phyloP scores from a whole-genome alignment of 352 stramenopile species.

The Globisporangium spiculum region DNA sequence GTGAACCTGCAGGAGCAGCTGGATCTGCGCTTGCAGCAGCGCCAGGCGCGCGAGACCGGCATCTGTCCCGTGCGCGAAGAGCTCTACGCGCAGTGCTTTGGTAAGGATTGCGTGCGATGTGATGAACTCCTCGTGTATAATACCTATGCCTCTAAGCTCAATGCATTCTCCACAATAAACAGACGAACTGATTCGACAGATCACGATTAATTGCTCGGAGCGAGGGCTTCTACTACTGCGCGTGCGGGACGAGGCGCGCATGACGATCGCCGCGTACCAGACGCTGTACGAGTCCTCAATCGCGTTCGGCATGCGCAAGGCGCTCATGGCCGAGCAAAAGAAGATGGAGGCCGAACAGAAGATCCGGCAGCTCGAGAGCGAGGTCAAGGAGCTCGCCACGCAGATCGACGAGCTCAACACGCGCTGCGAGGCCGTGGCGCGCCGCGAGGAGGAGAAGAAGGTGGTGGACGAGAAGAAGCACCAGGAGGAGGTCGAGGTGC shows the following conservation, averaged over 20 bases:
- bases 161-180: background rate
- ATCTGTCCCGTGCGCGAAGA: constrained; percentile 92
- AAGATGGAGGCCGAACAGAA: constrained; percentile 87
- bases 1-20: constrained; percentile 90
- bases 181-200: constrained; percentile 92
- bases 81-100: constrained; percentile 92
- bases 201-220: constrained; percentile 93
- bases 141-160: background rate
- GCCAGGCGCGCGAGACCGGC: constrained; percentile 89
- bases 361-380: constrained; percentile 73
- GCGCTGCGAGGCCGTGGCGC: constrained; percentile 54
- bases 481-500: constrained; percentile 80
- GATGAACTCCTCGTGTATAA: background rate
- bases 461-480: constrained; percentile 81
- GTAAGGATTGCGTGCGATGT: constrained; percentile 20
- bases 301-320: constrained; percentile 93
- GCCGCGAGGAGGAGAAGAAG: constrained; percentile 66
- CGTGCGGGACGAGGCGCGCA: constrained; percentile 89
- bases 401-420: constrained; percentile 77
- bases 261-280: constrained; percentile 92
- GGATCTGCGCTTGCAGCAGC: constrained; percentile 89
- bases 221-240: constrained; percentile 86
- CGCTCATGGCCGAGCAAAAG: constrained; percentile 90
- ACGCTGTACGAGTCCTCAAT: constrained; percentile 92
- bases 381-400: constrained; percentile 73